Evolutionary conservation across 2,329 filamentous ascomycete genomes (phyloP).

Genomic region (Monosporascus cannonballus): DNA sequence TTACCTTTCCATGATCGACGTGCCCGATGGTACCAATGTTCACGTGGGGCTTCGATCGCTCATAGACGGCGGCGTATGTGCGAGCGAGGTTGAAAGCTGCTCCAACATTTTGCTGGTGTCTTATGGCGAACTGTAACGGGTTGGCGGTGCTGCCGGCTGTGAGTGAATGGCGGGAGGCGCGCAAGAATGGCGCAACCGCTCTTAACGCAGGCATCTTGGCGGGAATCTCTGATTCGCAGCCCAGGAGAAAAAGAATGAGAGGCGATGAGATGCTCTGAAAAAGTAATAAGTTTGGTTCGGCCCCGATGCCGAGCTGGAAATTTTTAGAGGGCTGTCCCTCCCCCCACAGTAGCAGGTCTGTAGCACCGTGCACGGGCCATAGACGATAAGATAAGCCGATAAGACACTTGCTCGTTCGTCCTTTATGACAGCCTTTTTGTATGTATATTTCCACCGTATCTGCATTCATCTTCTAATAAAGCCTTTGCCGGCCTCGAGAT

Average conservation of each 20-base stretch:
- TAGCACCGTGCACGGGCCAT: background rate
- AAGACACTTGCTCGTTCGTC: background rate
- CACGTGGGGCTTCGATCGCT: conserved; percentile 93
- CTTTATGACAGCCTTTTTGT: too few species aligned
- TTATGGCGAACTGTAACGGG: conserved; percentile 68
- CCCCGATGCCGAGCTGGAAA: background rate
- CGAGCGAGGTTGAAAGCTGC: conserved; percentile 61
- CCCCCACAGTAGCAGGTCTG: background rate
- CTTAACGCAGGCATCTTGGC: conserved; percentile 73
- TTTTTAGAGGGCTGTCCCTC: background rate
- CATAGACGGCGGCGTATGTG: conserved; percentile 64
- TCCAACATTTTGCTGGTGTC: conserved; percentile 51
- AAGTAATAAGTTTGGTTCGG: background rate
- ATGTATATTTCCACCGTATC: too few species aligned
- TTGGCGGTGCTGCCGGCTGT: conserved; percentile 62
- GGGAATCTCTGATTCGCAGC: conserved; percentile 3
- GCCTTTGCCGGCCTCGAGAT: conserved; percentile 30
- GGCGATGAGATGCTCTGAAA: conserved; percentile 1
- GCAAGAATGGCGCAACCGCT: conserved; percentile 71
- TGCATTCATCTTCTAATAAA: too few species aligned
- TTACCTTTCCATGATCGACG: conserved; percentile 98
- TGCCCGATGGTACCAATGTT: conserved; percentile 99
- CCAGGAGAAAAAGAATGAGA: conserved; percentile 6
- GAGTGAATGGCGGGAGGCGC: conserved; percentile 72
- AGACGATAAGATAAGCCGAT: background rate